phyloP scores from a whole-genome alignment of 1,284 basidiomycete species.

The Pholiota adiposa region DNA sequence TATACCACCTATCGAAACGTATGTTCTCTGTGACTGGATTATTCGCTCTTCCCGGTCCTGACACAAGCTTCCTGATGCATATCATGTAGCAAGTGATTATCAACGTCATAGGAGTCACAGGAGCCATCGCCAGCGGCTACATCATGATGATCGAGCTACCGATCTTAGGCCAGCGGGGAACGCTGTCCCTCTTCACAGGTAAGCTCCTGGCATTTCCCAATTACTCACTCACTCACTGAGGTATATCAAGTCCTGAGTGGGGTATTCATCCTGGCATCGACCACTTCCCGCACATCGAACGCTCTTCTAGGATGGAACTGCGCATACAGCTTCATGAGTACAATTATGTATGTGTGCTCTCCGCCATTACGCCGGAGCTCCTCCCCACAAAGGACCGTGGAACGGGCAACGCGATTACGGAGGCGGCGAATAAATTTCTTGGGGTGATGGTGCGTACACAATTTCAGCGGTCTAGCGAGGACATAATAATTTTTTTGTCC shows the following conservation, averaged over 20 bases:
- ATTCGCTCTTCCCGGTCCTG: no score
- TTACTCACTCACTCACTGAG: conserved; percentile 2
- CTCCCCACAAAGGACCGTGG: conserved; percentile 77
- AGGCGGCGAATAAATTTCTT: conserved; percentile 60
- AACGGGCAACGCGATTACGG: conserved; percentile 63
- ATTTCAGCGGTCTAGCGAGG: conserved; percentile 20
- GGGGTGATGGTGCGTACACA: conserved; percentile 67
- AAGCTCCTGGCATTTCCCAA: no score
- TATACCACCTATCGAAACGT: conserved; percentile 75
- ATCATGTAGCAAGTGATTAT: conserved; percentile 64
- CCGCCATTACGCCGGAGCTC: conserved; percentile 71
- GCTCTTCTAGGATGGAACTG: conserved; percentile 74
- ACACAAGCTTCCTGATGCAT: no score
- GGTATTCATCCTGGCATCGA: conserved; percentile 71
- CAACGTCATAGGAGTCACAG: conserved; percentile 68
- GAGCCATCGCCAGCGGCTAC: conserved; percentile 66
- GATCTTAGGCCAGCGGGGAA: conserved; percentile 64
- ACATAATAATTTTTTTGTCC: neutral
- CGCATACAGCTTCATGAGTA: conserved; percentile 65
- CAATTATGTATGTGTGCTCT: conserved; percentile 80
- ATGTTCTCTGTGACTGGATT: conserved; percentile 19
- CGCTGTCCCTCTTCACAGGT: conserved; percentile 60
- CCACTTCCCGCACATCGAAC: conserved; percentile 68
- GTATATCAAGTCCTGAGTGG: conserved; percentile 78
- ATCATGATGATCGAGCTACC: conserved; percentile 67